Conservation (phyloP, 345 rosid genomes). For the Gossypium ekmanianum region DNA sequence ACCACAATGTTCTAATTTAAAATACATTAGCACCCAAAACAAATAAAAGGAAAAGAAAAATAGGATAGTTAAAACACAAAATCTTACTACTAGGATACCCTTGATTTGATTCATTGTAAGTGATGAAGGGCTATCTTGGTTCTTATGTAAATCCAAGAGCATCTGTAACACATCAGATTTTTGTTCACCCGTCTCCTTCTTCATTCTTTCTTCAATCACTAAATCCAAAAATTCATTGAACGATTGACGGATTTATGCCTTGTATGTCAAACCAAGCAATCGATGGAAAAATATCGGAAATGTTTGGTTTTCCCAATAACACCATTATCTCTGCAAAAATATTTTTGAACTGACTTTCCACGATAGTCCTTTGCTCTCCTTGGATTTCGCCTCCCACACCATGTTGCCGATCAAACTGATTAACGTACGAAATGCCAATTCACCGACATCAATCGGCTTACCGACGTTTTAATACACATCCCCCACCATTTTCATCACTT, state of each 20-base stretch:
- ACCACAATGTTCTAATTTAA: slow-evolving; percentile 7
- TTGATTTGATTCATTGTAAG: slow-evolving; percentile 27
- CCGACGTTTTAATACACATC: slow-evolving; percentile 16
- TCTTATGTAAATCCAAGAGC: background rate
- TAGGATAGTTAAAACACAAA: background rate
- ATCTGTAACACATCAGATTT: background rate
- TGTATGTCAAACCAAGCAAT: slow-evolving; percentile 42
- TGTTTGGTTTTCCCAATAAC: slow-evolving; percentile 30
- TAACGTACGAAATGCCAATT: slow-evolving; percentile 14
- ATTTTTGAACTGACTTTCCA: slow-evolving; percentile 15
- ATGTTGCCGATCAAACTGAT: slow-evolving; percentile 18
- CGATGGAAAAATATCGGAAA: slow-evolving; percentile 42
- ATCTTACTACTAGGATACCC: slow-evolving; percentile 31
- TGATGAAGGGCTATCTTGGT: background rate
- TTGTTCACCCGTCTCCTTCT: background rate
- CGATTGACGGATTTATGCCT: slow-evolving; percentile 20
- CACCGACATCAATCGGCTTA: slow-evolving; percentile 25
- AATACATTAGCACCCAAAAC: background rate
- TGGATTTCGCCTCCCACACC: slow-evolving; percentile 32
- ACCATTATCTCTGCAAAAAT: slow-evolving; percentile 18
- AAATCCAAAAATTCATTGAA: slow-evolving; percentile 18
- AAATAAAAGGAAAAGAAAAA: background rate
- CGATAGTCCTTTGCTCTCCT: background rate
- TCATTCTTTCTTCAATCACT: background rate
- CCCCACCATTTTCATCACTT: slow-evolving; percentile 11